phyloP scores from a whole-genome alignment of 495 filamentous ascomycete genomes.

The Hypoxylon cercidicola region DNA sequence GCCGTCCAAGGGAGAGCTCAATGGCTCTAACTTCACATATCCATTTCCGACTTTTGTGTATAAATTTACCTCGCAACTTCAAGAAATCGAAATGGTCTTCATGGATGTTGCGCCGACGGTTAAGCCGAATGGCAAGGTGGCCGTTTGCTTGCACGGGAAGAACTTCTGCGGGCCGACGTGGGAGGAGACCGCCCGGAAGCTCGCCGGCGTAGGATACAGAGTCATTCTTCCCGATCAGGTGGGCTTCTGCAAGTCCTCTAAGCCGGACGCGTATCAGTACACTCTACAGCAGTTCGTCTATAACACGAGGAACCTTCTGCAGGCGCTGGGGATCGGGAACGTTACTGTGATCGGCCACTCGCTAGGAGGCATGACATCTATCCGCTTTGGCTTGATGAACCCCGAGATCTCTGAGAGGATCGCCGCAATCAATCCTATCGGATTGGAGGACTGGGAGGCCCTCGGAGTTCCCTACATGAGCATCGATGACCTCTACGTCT shows the following conservation, averaged over 20 bases:
- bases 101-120: slow-evolving; percentile 53
- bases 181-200: slow-evolving; percentile 47
- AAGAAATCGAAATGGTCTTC: slow-evolving; percentile 56
- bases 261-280: slow-evolving; percentile 56
- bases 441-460: slow-evolving; percentile 58
- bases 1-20: slow-evolving; percentile 46
- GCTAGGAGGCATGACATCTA: slow-evolving; percentile 58
- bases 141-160: slow-evolving; percentile 57
- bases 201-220: slow-evolving; percentile 51
- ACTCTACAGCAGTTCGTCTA: slow-evolving; percentile 53
- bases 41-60: slow-evolving; percentile 54
- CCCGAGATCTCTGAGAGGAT: slow-evolving; percentile 44
- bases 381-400: slow-evolving; percentile 57
- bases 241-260: slow-evolving; percentile 61
- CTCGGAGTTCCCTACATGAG: slow-evolving; percentile 53
- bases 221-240: slow-evolving; percentile 59
- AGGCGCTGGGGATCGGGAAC: slow-evolving; percentile 42
- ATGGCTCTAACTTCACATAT: slow-evolving; percentile 58
- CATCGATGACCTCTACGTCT: slow-evolving; percentile 43
- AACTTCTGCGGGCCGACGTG: slow-evolving; percentile 60
- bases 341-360: slow-evolving; percentile 59
- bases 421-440: slow-evolving; percentile 53
- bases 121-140: slow-evolving; percentile 42
- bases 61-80: slow-evolving; percentile 50
- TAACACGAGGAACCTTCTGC: slow-evolving; percentile 53